phyloP scores from a whole-genome alignment of 1,284 basidiomycete species.

The Microbotryum lychnidis-dioicae region DNA sequence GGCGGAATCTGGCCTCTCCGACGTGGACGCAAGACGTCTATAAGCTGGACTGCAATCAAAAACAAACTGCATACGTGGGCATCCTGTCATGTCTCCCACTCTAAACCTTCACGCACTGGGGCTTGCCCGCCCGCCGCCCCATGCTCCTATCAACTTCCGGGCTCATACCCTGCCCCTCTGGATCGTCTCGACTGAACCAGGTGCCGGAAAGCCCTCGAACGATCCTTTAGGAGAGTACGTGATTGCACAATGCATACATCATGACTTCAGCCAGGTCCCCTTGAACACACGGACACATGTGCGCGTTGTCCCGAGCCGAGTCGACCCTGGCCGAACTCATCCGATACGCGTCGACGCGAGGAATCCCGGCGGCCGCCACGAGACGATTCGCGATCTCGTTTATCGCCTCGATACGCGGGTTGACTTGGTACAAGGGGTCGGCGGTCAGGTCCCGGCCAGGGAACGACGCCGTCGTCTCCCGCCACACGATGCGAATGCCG shows the following conservation, averaged over 20 bases:
- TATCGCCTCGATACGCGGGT: conserved; percentile 7
- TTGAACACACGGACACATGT: conserved; percentile 7
- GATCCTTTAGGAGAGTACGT: background rate
- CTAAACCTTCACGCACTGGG: no score
- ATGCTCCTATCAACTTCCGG: no score
- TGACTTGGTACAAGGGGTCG: conserved; percentile 7
- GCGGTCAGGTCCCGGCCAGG: background rate
- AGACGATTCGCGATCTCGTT: background rate
- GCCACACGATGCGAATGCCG: background rate
- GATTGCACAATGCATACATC: background rate
- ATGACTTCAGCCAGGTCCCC: conserved; percentile 1
- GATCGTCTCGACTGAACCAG: no score
- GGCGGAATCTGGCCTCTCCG: no score
- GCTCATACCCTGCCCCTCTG: no score
- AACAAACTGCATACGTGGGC: no score
- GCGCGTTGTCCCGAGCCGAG: conserved; percentile 5
- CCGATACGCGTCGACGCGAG: background rate
- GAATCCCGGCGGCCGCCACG: background rate
- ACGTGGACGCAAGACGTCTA: no score
- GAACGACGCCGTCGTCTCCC: conserved; percentile 6
- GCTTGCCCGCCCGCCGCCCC: no score
- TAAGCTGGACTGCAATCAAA: no score
- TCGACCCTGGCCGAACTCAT: conserved; percentile 6
- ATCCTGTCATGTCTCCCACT: no score
- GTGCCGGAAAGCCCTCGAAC: no score